Evolutionary conservation across 129 eudicot species (phyloP).

Genomic region (Dittrichia graveolens): DNA sequence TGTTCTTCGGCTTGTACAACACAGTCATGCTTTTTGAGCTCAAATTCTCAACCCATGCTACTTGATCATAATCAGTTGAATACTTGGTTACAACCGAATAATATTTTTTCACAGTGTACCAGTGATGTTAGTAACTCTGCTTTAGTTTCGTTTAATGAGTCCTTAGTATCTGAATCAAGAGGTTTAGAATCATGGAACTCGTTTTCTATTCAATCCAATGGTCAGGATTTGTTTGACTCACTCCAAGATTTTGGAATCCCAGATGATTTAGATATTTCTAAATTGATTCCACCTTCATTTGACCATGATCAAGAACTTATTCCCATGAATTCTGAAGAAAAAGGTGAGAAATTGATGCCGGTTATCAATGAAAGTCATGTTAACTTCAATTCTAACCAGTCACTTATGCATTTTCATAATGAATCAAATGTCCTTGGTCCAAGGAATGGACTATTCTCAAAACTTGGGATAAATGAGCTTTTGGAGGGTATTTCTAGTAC

Average conservation of each 20-base stretch:
- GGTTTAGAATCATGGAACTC: constrained; percentile 6
- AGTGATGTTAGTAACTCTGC: constrained; percentile 7
- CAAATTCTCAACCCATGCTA: constrained; percentile 23
- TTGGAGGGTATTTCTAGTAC: constrained; percentile 52
- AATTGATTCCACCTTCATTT: constrained; percentile 39
- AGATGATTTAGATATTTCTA: constrained; percentile 43
- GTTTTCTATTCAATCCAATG: constrained; percentile 8
- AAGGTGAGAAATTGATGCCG: constrained; percentile 45
- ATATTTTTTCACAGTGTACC: constrained; percentile 1
- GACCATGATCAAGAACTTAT: constrained; percentile 35
- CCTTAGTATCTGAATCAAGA: constrained; percentile 8
- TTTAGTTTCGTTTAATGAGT: constrained; percentile 39
- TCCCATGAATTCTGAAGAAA: constrained; percentile 27
- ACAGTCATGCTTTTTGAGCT: constrained; percentile 30
- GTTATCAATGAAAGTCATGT: constrained; percentile 24
- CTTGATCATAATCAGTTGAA: constrained; percentile 16
- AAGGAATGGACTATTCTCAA: constrained; percentile 65
- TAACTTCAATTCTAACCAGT: neutral
- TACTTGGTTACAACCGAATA: constrained; percentile 27
- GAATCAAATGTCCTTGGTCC: constrained; percentile 27
- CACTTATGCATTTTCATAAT: neutral
- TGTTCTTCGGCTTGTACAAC: constrained; percentile 28
- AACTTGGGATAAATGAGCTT: constrained; percentile 65
- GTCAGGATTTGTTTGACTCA: constrained; percentile 30
- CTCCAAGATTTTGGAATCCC: constrained; percentile 37